Evolutionary conservation across 305 asterid genomes (phyloP).

Genomic region (Solanum chacoense): DNA sequence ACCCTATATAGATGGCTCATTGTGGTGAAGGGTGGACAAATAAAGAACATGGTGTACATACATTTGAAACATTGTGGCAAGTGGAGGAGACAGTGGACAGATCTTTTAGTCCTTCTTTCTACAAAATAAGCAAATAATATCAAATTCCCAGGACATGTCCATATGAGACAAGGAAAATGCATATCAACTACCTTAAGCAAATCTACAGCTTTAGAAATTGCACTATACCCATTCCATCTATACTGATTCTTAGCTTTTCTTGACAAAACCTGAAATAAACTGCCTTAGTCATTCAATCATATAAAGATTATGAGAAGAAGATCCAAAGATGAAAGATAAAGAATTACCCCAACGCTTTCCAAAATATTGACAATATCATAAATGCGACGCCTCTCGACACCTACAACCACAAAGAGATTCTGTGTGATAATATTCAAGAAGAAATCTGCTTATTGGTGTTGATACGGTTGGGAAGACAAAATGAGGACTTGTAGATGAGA

Average conservation of each 20-base stretch:
- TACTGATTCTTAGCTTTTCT: conserved; percentile 36
- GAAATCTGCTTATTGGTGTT: neutral
- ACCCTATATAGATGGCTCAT: neutral
- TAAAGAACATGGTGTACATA: conserved; percentile 9
- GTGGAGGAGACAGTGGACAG: conserved; percentile 23
- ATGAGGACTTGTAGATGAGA: neutral
- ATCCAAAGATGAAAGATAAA: neutral
- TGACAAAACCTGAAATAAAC: conserved; percentile 17
- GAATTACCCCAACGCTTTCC: conserved; percentile 54
- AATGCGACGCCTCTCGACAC: conserved; percentile 60
- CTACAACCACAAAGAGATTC: conserved; percentile 14
- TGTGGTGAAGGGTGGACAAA: conserved; percentile 1
- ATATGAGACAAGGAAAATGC: neutral
- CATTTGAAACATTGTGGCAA: conserved; percentile 19
- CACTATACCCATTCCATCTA: conserved; percentile 49
- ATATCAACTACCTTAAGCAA: conserved; percentile 35
- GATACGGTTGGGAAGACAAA: neutral
- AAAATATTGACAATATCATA: conserved; percentile 61
- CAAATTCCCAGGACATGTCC: neutral
- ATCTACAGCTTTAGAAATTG: conserved; percentile 36
- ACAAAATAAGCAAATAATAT: neutral
- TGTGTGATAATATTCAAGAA: neutral
- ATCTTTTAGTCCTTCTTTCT: conserved; percentile 35
- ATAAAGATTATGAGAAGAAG: neutral
- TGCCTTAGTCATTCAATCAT: neutral